Percentiles rank a stretch among this genome's conserved stretches.
phyloP scores from a whole-genome alignment of 306 rosid species.

The Cercis canadensis region DNA sequence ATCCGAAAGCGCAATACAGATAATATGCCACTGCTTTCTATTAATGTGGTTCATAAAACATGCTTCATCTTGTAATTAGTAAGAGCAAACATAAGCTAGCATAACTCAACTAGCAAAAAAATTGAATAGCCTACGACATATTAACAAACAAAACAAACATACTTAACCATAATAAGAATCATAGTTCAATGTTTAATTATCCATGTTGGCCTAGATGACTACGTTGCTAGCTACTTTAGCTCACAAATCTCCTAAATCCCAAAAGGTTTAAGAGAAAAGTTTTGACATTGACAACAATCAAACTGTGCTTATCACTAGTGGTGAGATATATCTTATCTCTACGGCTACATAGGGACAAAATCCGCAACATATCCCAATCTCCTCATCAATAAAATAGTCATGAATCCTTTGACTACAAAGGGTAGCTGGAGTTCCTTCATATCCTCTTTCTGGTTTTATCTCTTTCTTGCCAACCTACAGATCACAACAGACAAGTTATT shows the following conservation, averaged over 20 bases:
- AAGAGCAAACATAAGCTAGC: too few species aligned
- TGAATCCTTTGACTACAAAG: conserved; percentile 33
- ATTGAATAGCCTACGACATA: too few species aligned
- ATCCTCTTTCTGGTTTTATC: neutral
- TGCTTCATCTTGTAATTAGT: too few species aligned
- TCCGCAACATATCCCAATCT: conserved; percentile 42
- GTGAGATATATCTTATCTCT: conserved; percentile 34
- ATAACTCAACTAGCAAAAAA: neutral
- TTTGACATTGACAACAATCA: conserved; percentile 1
- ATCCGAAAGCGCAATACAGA: too few species aligned
- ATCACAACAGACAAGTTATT: conserved; percentile 16
- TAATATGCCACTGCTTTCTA: neutral
- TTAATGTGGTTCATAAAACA: neutral
- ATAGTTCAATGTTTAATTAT: neutral
- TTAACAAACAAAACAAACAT: neutral
- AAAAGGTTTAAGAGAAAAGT: neutral
- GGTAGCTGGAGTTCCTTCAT: neutral
- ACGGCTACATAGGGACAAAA: neutral
- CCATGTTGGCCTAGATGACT: neutral
- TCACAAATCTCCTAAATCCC: neutral
- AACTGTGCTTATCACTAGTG: conserved; percentile 39
- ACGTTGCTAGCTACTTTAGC: neutral
- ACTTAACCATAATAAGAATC: neutral
- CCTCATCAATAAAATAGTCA: conserved; percentile 10
- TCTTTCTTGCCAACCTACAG: conserved; percentile 32